Conservation (phyloP, 371 early-diverging fungal species). For the Lichtheimia ornata region DNA sequence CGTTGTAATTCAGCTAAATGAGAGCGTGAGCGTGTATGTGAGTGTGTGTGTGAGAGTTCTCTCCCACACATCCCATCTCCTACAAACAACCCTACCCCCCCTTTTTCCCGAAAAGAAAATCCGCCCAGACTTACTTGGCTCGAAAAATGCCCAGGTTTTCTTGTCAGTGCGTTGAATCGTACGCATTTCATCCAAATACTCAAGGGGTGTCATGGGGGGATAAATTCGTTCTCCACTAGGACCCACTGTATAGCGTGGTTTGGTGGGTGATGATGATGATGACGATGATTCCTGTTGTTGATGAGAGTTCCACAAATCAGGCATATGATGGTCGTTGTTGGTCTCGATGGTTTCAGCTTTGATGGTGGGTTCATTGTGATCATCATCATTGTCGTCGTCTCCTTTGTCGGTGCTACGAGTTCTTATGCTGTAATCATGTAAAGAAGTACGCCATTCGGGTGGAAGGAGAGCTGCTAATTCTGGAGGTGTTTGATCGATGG, state of each 20-base stretch:
- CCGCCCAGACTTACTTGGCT: conserved; percentile 26
- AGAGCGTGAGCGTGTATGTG: neutral
- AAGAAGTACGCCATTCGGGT: conserved; percentile 20
- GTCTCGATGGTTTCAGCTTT: conserved; percentile 1
- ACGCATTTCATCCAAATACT: conserved; percentile 33
- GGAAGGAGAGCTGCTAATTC: conserved; percentile 19
- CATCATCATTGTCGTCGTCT: neutral
- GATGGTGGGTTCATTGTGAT: neutral
- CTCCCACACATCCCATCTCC: too few relatives aligned
- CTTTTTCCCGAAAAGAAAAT: neutral
- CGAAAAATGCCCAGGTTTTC: conserved; percentile 20
- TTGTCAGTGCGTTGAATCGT: conserved; percentile 15
- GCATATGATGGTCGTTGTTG: neutral
- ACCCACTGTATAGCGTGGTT: conserved; percentile 5
- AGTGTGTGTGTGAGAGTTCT: neutral
- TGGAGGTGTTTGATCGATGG: conserved; percentile 18
- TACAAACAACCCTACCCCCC: too few relatives aligned
- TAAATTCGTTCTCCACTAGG: conserved; percentile 19
- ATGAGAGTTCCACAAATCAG: neutral
- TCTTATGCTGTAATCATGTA: conserved; percentile 11
- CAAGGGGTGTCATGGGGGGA: conserved; percentile 42
- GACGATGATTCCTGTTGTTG: neutral
- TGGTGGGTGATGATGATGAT: neutral
- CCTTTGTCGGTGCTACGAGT: conserved; percentile 1
- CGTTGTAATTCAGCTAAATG: conserved; percentile 38